These are phyloP conservation scores for Myriosclerotinia curreyana DNA, from an alignment of 2,329 filamentous ascomycete species.

Conservation along the genomic window DNA sequence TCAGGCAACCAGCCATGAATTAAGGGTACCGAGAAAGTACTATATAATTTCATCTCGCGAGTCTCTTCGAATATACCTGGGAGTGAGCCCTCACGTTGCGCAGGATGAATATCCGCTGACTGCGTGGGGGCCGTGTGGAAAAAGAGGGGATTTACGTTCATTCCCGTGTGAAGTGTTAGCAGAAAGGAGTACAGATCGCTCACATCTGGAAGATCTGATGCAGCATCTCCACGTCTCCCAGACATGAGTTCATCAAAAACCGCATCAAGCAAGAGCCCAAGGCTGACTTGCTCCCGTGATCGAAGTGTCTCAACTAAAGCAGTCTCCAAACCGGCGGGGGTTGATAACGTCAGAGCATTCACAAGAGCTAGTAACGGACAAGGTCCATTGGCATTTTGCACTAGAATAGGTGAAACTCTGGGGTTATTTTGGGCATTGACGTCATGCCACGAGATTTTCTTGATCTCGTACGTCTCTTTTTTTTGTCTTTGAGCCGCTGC, in stretches of 20 bases:
- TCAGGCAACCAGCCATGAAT: conserved; percentile 90
- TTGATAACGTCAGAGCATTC: conserved; percentile 85
- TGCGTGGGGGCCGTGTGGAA: conserved; percentile 53
- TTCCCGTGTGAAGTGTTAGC: conserved; percentile 85
- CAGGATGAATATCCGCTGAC: conserved; percentile 44
- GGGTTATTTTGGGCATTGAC: conserved; percentile 56
- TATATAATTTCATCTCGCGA: conserved; percentile 83
- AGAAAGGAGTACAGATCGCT: conserved; percentile 85
- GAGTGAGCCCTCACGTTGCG: conserved; percentile 48
- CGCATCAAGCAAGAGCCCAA: conserved; percentile 80
- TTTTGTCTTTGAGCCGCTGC: conserved; percentile 30
- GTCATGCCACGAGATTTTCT: conserved; percentile 85
- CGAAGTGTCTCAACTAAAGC: conserved; percentile 74
- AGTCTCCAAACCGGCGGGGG: conserved; percentile 62
- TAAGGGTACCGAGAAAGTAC: conserved; percentile 81
- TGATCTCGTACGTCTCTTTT: conserved; percentile 84
- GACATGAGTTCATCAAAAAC: conserved; percentile 94
- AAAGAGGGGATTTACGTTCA: conserved; percentile 96
- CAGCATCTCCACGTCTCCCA: conserved; percentile 59
- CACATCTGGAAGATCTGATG: conserved; percentile 73
- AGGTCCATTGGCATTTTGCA: conserved; percentile 92
- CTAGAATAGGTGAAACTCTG: conserved; percentile 78
- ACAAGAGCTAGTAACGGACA: conserved; percentile 91
- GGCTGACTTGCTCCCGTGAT: conserved; percentile 80
- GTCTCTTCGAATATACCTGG: conserved; percentile 84